phyloP scores from a whole-genome alignment of 495 filamentous ascomycete genomes.

The Parathielavia hyrcaniae region DNA sequence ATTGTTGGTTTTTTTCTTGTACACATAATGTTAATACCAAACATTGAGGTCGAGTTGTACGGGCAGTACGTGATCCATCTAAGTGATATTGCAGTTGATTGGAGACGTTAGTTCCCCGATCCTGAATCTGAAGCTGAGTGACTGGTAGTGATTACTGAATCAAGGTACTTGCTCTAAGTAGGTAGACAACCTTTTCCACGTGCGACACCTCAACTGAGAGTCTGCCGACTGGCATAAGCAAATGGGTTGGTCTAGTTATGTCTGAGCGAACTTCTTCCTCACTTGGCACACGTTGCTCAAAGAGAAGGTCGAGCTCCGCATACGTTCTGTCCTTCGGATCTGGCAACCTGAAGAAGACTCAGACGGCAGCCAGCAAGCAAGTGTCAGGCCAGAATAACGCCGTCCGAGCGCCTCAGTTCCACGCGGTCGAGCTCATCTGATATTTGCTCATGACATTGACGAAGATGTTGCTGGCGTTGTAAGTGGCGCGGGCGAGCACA shows the following conservation, averaged over 20 bases:
- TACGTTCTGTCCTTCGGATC: constrained; percentile 40
- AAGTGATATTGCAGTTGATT: no score
- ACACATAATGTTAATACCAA: neutral
- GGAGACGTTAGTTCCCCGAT: no score
- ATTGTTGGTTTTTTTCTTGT: neutral
- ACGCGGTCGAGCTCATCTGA: constrained; percentile 45
- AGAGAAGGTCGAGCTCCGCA: constrained; percentile 48
- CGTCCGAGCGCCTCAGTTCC: constrained; percentile 45
- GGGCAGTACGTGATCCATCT: no score
- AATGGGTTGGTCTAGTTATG: constrained; percentile 27
- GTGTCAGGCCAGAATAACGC: constrained; percentile 52
- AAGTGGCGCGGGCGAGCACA: constrained; percentile 47
- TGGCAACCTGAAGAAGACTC: constrained; percentile 35
- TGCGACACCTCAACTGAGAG: neutral
- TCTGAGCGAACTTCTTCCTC: constrained; percentile 37
- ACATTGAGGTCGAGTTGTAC: neutral
- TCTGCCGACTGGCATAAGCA: constrained; percentile 14
- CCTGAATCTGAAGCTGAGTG: no score
- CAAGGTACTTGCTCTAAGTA: neutral
- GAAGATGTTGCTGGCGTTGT: constrained; percentile 45
- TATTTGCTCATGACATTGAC: constrained; percentile 46
- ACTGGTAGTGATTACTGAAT: neutral
- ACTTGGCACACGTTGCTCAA: constrained; percentile 38
- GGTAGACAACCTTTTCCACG: neutral
- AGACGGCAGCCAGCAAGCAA: constrained; percentile 37